phyloP scores from a whole-genome alignment of 2,329 filamentous ascomycete species.

The Calonectria honghensis region DNA sequence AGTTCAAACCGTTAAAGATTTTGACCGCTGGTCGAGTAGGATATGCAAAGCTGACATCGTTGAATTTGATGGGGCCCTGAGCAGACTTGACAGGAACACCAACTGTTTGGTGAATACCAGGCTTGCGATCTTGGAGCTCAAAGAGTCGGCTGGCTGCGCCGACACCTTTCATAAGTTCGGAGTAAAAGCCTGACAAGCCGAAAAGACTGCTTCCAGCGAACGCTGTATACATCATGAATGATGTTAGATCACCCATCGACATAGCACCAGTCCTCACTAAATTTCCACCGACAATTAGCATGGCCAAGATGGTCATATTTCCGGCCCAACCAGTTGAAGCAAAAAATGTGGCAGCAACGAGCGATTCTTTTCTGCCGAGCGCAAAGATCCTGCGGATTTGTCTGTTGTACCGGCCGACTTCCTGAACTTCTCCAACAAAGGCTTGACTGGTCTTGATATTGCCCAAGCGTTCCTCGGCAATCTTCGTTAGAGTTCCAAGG shows the following conservation, averaged over 20 bases:
- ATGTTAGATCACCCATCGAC: constrained; percentile 93
- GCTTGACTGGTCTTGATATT: constrained; percentile 98
- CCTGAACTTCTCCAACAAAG: constrained; percentile 93
- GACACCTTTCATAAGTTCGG: constrained; percentile 98
- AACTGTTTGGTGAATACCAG: constrained; percentile 90
- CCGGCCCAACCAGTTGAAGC: constrained; percentile 90
- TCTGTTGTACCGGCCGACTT: constrained; percentile 92
- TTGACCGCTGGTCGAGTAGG: constrained; percentile 93
- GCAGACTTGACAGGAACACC: constrained; percentile 88
- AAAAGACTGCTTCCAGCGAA: constrained; percentile 91
- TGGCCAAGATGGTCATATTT: constrained; percentile 95
- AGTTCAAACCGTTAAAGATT: constrained; percentile 92
- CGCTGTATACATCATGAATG: constrained; percentile 98
- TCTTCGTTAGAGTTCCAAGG: constrained; percentile 93
- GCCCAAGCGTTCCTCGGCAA: constrained; percentile 97
- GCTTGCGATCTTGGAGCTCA: constrained; percentile 92
- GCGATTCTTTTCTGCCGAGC: constrained; percentile 89
- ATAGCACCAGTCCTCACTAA: constrained; percentile 92
- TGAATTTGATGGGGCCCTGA: constrained; percentile 91
- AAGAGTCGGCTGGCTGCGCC: constrained; percentile 97
- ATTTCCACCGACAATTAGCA: constrained; percentile 92
- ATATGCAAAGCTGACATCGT: constrained; percentile 91
- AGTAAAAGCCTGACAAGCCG: constrained; percentile 96
- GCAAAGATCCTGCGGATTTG: constrained; percentile 95
- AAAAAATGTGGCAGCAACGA: constrained; percentile 95